phyloP scores from a whole-genome alignment of 495 filamentous ascomycete species.

The Chaetomium fimeti region DNA sequence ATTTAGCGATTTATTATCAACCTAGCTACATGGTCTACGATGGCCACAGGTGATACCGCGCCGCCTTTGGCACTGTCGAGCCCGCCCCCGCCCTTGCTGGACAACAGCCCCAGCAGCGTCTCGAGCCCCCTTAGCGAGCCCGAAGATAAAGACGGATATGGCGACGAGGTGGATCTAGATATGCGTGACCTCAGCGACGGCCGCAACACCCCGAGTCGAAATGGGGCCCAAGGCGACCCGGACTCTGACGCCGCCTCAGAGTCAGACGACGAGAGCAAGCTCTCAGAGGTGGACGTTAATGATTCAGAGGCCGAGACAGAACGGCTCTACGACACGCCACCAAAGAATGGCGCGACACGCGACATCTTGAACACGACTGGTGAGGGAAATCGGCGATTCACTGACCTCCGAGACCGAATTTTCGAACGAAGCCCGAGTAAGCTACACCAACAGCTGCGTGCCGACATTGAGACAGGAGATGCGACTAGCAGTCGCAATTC shows the following conservation, averaged over 20 bases:
- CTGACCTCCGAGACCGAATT: slow-evolving; percentile 36
- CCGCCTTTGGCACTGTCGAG: slow-evolving; percentile 46
- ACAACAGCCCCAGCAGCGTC: slow-evolving; percentile 41
- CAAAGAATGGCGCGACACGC: slow-evolving; percentile 63
- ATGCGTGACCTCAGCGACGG: slow-evolving; percentile 33
- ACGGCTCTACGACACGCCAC: slow-evolving; percentile 86
- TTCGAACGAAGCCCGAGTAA: slow-evolving; percentile 68
- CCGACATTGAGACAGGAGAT: slow-evolving; percentile 37
- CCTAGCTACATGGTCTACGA: slow-evolving; percentile 35
- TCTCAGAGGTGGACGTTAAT: slow-evolving; percentile 61
- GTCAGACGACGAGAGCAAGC: slow-evolving; percentile 42
- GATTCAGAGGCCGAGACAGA: slow-evolving; percentile 99
- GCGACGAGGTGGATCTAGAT: slow-evolving; percentile 46
- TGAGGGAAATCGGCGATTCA: slow-evolving; percentile 39
- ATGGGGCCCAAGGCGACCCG: slow-evolving; percentile 49
- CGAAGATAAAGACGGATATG: slow-evolving; percentile 63
- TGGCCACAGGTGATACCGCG: slow-evolving; percentile 50
- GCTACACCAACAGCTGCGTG: slow-evolving; percentile 51
- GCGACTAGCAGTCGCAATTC: slow-evolving; percentile 42
- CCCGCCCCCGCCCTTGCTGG: slow-evolving; percentile 43
- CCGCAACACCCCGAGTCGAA: slow-evolving; percentile 51
- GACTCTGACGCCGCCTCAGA: slow-evolving; percentile 35
- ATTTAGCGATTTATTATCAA: not conserved
- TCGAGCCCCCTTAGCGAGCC: slow-evolving; percentile 86
- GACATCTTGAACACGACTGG: slow-evolving; percentile 54